These are phyloP conservation scores for Cubamyces lactineus DNA, from an alignment of 768 basidiomycete genomes.

Conservation along the genomic window DNA sequence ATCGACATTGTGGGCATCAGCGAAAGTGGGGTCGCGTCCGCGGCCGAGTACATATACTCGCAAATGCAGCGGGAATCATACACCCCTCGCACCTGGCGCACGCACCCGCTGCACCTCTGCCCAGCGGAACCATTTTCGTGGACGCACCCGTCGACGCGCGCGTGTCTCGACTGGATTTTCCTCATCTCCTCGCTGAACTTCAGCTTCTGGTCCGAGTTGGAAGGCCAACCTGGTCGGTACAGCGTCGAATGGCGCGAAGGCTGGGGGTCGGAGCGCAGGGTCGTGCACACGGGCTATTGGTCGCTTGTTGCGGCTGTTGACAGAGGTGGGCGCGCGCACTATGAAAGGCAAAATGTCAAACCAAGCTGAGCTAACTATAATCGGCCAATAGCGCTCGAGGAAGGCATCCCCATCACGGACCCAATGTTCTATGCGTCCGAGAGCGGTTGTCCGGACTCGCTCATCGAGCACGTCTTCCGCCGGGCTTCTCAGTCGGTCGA, in stretches of 20 bases:
- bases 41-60: constrained; percentile 67
- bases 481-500: constrained; percentile 60
- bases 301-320: constrained; percentile 83
- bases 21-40: constrained; percentile 59
- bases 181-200: constrained; percentile 86
- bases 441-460: constrained; percentile 65
- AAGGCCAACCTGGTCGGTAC: constrained; percentile 61
- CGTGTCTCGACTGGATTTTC: constrained; percentile 84
- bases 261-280: constrained; percentile 57
- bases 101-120: constrained; percentile 72
- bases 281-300: constrained; percentile 84
- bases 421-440: constrained; percentile 80
- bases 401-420: constrained; percentile 75
- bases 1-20: constrained; percentile 64
- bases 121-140: constrained; percentile 64
- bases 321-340: constrained; percentile 52
- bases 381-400: constrained; percentile 63
- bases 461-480: constrained; percentile 73
- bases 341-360: neutral
- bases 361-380: neutral
- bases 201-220: constrained; percentile 83
- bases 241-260: constrained; percentile 78
- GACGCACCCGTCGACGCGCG: constrained; percentile 54
- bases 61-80: constrained; percentile 67
- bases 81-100: constrained; percentile 81